Base-by-base conservation (phyloP, 2,329 filamentous ascomycete genomes). In the Truncatella angustata region DNA sequence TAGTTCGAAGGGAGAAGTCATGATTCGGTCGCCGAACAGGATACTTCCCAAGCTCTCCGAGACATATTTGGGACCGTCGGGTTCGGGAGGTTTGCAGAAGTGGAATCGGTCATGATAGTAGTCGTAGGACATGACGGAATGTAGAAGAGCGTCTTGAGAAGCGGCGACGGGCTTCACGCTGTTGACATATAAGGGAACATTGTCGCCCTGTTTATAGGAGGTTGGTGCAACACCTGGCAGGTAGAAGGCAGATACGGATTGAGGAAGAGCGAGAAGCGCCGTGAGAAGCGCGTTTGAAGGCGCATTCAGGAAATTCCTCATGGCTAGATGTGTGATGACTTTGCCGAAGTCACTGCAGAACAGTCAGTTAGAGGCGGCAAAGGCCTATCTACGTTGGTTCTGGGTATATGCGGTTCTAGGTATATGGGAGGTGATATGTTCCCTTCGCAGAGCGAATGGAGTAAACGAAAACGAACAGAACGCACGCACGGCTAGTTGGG, bases 21-120 rank as follows among this genome's bases (percentile, higher is more conserved):
- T 91, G 74, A 99, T 99, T 52, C 94, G 85, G 73, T 99, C 94
- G 60, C 94, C 94, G 63, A 99, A 99, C 48, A 99, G 73, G 66
- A 99, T 99, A 77, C 93, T 97, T 21, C 94, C 94, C 57, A 99
- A 72, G 58, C 90, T 94, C 73, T 97, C 94, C 36, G 90, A 86
- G 20, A 96, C 84, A 74, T 88, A 82, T 67, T 92, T 71, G 7
- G 91, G 86, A 2, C 90, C 90, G 4, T 49, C 49, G 3, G 40
- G 32, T 55, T 79, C 85, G 51, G 88, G 75, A 2, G 93, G 94
- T 61, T 81, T 75, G 72, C 94, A 99, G 76, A 97, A 96, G 66
- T 89, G 85, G 72, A 99, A 96, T 3, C 81, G 81, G 5, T 86
- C 82, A 63, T 94, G 85, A 69, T 99, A 99, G 77, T 99, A 97